Evolutionary conservation across 176 grass and related monocot species (phyloP).

Genomic region (Oropetium thomaeum): DNA sequence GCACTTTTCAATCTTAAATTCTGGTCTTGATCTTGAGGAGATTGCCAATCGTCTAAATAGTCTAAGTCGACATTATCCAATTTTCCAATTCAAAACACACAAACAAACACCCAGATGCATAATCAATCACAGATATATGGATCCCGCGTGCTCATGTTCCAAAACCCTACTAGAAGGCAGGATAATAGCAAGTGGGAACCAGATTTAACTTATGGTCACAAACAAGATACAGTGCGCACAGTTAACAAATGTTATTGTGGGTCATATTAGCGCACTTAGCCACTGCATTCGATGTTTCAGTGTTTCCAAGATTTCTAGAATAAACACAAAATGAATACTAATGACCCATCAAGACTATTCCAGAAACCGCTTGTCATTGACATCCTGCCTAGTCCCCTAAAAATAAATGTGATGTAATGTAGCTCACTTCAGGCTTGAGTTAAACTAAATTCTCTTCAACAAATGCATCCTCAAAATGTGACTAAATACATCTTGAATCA

Average conservation of each 20-base stretch:
- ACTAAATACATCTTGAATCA: background rate
- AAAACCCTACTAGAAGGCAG: background rate
- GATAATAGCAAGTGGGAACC: background rate
- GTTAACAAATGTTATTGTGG: background rate
- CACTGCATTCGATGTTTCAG: too few relatives aligned
- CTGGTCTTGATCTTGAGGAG: background rate
- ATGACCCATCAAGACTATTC: too few relatives aligned
- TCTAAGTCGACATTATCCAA: too few relatives aligned
- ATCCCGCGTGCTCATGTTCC: background rate
- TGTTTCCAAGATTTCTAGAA: too few relatives aligned
- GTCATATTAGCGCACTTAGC: too few relatives aligned
- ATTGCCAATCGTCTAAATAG: background rate
- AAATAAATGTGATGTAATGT: background rate
- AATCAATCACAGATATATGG: background rate
- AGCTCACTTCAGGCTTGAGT: conserved; percentile 6
- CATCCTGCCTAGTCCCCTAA: too few relatives aligned
- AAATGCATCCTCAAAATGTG: background rate
- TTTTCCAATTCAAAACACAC: background rate
- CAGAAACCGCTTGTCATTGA: too few relatives aligned
- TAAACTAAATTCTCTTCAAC: background rate
- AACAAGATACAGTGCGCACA: background rate
- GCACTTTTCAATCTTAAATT: background rate
- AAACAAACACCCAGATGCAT: background rate
- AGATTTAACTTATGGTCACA: background rate
- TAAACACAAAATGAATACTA: too few relatives aligned